Base-by-base conservation (phyloP, 1,139 yeast genomes). In the Kodamaea sp. region DNA sequence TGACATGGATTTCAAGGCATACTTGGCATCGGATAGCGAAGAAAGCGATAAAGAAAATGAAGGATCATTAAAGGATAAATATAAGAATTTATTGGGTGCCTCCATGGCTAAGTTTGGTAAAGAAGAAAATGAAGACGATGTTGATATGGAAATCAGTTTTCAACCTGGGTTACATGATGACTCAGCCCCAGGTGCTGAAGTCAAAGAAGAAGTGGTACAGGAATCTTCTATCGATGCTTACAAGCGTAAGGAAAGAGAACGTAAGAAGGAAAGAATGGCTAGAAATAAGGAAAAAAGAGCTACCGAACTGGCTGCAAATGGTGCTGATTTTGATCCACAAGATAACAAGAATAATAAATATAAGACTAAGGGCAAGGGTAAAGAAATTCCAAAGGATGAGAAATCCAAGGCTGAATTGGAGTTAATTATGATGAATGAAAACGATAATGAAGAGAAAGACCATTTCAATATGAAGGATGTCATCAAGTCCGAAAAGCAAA, bases 1-100 rank as follows among this genome's bases (percentile, higher is more conserved):
- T 50, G 97, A 90, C 37, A 88, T 90, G 94, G 98, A 94, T 60
- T 84, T 90, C 66, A 82, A 88, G 56, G 97, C 97, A 2, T 94
- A 94, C 54, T 68, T 94, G 43, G 99, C 98, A 0, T 84, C 95
- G 35, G 96, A 86, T 54, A 79, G 85, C 47, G 95, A 85, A 24
- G 66, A 53, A 7, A 62, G 61, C 35, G 70, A 71, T 22, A 79
- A 65, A 20, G 82, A 68, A 26, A 67, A 57, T 7, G 66, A 47
- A 29, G 58, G 63, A 6, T 66, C 63, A 12, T 53, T 69, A 47
- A 79, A 75, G 49, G 76, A 73, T 46, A 87, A 84, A 56, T 84
- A 89, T 58, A 79, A 80, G 53, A 73, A 73, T 31, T 65, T 88
- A 33, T 74, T 81, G 24, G 81, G 80, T 7, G 75, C 23, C 62